phyloP scores from a whole-genome alignment of 2,329 filamentous ascomycete species.

The Aspergillus latus region DNA sequence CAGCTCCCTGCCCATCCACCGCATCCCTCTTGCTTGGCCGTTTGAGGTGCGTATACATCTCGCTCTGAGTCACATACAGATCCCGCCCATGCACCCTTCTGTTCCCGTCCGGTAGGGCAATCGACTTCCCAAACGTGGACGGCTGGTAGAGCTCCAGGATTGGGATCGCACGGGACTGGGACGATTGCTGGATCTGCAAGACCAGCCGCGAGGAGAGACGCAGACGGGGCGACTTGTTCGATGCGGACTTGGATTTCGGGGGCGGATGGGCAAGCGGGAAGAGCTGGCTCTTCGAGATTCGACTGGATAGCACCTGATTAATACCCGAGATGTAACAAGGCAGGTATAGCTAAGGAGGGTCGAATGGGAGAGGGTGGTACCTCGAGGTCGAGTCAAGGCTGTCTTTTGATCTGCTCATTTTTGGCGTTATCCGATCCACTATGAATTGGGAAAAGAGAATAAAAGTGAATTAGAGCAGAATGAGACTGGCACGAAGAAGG shows the following conservation, averaged over 20 bases:
- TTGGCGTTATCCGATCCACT: too few species aligned
- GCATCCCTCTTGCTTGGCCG: background rate
- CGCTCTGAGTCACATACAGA: constrained; percentile 32
- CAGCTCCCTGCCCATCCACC: background rate
- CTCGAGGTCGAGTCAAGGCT: background rate
- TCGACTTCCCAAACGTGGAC: constrained; percentile 25
- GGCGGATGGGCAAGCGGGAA: constrained; percentile 35
- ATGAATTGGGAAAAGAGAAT: too few species aligned
- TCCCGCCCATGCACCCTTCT: constrained; percentile 25
- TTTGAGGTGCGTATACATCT: constrained; percentile 21
- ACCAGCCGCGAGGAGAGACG: constrained; percentile 30
- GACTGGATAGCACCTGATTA: too few species aligned
- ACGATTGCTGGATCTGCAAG: constrained; percentile 35
- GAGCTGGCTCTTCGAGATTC: constrained; percentile 20
- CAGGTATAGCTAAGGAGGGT: background rate
- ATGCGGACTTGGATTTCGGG: constrained; percentile 24
- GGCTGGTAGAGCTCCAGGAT: constrained; percentile 35
- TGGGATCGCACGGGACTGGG: constrained; percentile 25
- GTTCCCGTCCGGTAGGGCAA: constrained; percentile 17
- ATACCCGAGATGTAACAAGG: too few species aligned
- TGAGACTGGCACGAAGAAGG: too few species aligned
- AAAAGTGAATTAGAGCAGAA: too few species aligned
- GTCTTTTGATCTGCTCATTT: too few species aligned
- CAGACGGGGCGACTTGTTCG: constrained; percentile 17
- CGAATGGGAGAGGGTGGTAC: background rate